Evolutionary conservation across 2,329 filamentous ascomycete genomes (phyloP).

Genomic region (Trichophyton rubrum): DNA sequence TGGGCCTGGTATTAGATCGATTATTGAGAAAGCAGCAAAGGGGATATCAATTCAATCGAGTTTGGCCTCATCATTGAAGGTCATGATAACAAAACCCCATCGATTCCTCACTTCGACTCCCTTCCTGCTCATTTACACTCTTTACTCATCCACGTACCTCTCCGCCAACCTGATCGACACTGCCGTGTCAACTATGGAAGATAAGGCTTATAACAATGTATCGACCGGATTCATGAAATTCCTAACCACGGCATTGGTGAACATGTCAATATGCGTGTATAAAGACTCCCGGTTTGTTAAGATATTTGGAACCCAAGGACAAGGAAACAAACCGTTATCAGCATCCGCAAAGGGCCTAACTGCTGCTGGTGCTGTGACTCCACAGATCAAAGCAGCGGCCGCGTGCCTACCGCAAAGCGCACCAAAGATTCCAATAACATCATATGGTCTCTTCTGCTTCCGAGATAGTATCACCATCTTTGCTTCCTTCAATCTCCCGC

Average conservation of each 20-base stretch:
- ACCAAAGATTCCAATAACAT: conserved; percentile 50
- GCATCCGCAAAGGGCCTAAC: conserved; percentile 7
- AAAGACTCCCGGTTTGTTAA: conserved; percentile 79
- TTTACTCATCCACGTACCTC: conserved; percentile 83
- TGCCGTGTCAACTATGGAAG: conserved; percentile 49
- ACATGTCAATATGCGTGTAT: conserved; percentile 75
- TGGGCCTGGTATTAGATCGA: conserved; percentile 25
- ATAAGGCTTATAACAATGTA: conserved; percentile 45
- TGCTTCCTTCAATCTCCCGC: conserved; percentile 80
- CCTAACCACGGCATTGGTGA: conserved; percentile 63
- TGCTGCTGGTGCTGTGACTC: neutral
- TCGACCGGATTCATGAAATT: conserved; percentile 73
- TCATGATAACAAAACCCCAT: conserved; percentile 30
- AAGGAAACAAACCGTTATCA: conserved; percentile 4
- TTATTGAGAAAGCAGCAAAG: conserved; percentile 39
- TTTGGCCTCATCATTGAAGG: conserved; percentile 28
- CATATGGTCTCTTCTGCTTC: conserved; percentile 65
- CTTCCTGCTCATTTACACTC: conserved; percentile 39
- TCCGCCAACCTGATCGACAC: conserved; percentile 85
- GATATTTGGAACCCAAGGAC: conserved; percentile 56
- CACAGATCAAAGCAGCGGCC: neutral
- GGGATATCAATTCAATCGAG: conserved; percentile 31
- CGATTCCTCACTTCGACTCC: conserved; percentile 37
- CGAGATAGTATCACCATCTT: conserved; percentile 85
- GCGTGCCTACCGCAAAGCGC: conserved; percentile 11